phyloP scores from a whole-genome alignment of 1,139 yeast species.

The Candida sojae region DNA sequence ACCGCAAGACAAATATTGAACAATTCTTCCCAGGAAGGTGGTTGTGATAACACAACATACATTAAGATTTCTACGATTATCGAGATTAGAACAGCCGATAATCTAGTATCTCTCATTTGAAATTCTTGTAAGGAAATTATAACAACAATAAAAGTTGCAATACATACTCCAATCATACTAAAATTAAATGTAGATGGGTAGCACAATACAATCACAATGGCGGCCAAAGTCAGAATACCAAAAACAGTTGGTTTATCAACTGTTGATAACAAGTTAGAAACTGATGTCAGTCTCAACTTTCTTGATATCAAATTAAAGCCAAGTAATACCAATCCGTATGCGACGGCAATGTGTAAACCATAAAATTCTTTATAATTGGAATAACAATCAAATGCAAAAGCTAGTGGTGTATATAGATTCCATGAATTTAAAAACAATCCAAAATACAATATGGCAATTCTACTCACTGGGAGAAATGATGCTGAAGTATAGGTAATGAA shows the following conservation, averaged over 20 bases:
- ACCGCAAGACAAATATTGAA: slow-evolving; percentile 9
- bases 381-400: slow-evolving; percentile 24
- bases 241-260: slow-evolving; percentile 4
- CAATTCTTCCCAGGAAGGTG: slow-evolving; percentile 4
- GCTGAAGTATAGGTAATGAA: slow-evolving; percentile 17
- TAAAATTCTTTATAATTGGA: slow-evolving; percentile 10
- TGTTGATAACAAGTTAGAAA: slow-evolving; percentile 6
- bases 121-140: slow-evolving; percentile 28
- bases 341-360: slow-evolving; percentile 6
- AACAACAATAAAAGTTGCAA: slow-evolving; percentile 24
- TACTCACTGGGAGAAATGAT: slow-evolving; percentile 21
- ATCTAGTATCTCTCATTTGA: slow-evolving; percentile 18
- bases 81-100: slow-evolving; percentile 22
- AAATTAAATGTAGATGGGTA: slow-evolving; percentile 14
- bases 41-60: slow-evolving; percentile 21
- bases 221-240: slow-evolving; percentile 1
- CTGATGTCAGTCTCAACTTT: slow-evolving; percentile 4
- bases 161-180: slow-evolving; percentile 25
- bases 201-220: slow-evolving; percentile 2
- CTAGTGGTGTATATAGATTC: slow-evolving; percentile 27
- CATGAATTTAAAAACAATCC: slow-evolving; percentile 30
- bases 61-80: slow-evolving; percentile 21
- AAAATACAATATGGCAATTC: slow-evolving; percentile 24
- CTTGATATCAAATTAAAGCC: slow-evolving; percentile 8
- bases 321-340: slow-evolving; percentile 11